phyloP scores from a whole-genome alignment of 164 flowering plant species.

The Vitis riparia region DNA sequence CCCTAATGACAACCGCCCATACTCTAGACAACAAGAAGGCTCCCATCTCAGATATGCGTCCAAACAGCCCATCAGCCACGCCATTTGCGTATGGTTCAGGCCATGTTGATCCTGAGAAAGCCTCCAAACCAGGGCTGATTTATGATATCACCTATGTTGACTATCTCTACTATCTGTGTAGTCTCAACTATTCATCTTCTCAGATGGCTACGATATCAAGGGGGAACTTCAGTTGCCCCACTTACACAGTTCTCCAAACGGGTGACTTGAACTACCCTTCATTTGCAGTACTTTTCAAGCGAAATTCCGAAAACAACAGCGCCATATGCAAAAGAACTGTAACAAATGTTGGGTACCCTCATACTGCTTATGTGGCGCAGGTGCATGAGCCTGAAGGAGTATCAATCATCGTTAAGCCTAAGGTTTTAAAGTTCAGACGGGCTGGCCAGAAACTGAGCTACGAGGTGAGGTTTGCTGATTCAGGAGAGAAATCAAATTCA shows the following conservation, averaged over 20 bases:
- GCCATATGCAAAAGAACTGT: constrained; percentile 44
- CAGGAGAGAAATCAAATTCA: not conserved
- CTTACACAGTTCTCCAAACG: constrained; percentile 14
- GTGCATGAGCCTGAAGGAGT: constrained; percentile 45
- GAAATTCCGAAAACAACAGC: constrained; percentile 12
- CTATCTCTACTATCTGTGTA: constrained; percentile 57
- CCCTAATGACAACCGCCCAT: constrained; percentile 78
- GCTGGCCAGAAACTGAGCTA: constrained; percentile 47
- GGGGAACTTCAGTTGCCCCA: constrained; percentile 38
- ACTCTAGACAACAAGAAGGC: constrained; percentile 31
- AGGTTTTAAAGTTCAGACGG: constrained; percentile 27
- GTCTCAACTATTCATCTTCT: constrained; percentile 46
- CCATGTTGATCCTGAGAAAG: constrained; percentile 62
- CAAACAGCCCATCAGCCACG: constrained; percentile 29
- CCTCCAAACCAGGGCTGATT: constrained; percentile 63
- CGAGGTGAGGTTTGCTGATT: constrained; percentile 42
- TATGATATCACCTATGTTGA: constrained; percentile 53
- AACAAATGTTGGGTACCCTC: constrained; percentile 59
- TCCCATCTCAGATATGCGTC: constrained; percentile 42
- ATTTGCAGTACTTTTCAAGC: constrained; percentile 45
- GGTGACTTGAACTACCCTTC: constrained; percentile 77
- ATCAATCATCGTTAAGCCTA: constrained; percentile 39
- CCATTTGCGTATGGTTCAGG: constrained; percentile 75
- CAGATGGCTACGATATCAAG: constrained; percentile 41
- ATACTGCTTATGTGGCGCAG: constrained; percentile 30